Evolutionary conservation across 2,329 filamentous ascomycete species (phyloP), one percentile per base, ranked within the genome.

Genomic region (Dactylellina haptotyla): DNA sequence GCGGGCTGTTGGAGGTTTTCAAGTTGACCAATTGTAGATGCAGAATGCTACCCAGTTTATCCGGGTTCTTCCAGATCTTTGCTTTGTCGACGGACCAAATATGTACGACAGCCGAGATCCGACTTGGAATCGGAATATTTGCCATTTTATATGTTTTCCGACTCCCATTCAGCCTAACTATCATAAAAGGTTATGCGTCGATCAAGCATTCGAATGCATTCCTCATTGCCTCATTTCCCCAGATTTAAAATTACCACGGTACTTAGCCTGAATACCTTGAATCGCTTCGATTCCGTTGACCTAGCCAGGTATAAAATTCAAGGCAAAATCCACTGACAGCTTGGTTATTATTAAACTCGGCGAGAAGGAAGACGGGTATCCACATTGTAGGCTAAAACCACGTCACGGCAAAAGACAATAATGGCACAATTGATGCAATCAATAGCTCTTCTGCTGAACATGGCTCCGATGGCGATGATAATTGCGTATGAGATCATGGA

Each of bases 181-280:
- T 39, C 25, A 59, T 30, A 12, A 23, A 43, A 45, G 26, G 45
- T 45, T 53, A 34, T 43, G 32, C 63, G 28, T 56, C 26, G 51
- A 45, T 37, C n/a, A n/a, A n/a, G n/a, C n/a, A n/a, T 39, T 45
- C 50, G 48, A 28, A 41, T 48, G 57, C 37, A 50, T 39, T 50
- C 16, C n/a, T 34, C 14, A 6, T 14, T 14, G 32, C 14, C 6
- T 34, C 2, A 10, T 30, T 67, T 67, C 63, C 63, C 63, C 63
- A 59, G 63, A 67, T 67, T 67, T 67, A 59, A 28, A 58, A 59
- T 25, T 45, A 20, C 32, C 63, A 56, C 30, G 32, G 43, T 23
- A 67, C 63, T 67, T 67, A 67, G 63, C 43, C 63, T 67, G 63
- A 67, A 67, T 53, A 25, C 53, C 53, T 32, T 43, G 53, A 43